These are phyloP conservation scores for Diutina ranongensis DNA, from an alignment of 1,139 yeast genomes.

Conservation along the genomic window DNA sequence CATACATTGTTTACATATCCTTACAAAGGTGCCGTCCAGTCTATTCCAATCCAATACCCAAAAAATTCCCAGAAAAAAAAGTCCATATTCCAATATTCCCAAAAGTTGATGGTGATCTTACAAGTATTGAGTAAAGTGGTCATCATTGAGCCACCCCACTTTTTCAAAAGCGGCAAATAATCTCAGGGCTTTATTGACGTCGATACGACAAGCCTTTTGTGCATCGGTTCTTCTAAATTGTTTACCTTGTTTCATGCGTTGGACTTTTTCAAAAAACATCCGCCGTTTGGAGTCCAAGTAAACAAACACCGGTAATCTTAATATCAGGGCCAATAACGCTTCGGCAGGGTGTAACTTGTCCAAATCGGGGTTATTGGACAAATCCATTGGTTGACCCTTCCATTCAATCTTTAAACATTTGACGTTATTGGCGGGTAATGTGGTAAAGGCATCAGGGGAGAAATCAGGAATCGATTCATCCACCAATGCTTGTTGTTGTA, in stretches of 20 bases:
- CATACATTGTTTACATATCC: too few species aligned
- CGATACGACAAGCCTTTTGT: constrained; percentile 94
- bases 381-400: constrained; percentile 97
- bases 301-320: constrained; percentile 77
- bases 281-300: constrained; percentile 90
- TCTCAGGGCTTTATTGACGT: constrained; percentile 91
- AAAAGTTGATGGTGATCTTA: constrained; percentile 7
- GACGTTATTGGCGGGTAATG: constrained; percentile 53
- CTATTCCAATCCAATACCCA: background rate
- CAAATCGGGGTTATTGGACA: constrained; percentile 62
- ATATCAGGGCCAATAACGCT: constrained; percentile 72
- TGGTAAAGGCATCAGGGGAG: constrained; percentile 50
- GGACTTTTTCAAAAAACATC: constrained; percentile 78
- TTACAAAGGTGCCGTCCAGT: too few species aligned
- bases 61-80: constrained; percentile 2
- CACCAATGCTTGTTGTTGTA: constrained; percentile 34
- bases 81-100: background rate
- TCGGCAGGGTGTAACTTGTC: constrained; percentile 84
- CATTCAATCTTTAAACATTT: constrained; percentile 83
- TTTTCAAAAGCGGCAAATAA: constrained; percentile 87
- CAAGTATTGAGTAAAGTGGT: constrained; percentile 46
- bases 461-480: constrained; percentile 61
- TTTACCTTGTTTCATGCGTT: constrained; percentile 57
- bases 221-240: constrained; percentile 96
- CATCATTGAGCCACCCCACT: constrained; percentile 90